These are phyloP conservation scores for Fomitopsis betulina DNA, from an alignment of 1,284 basidiomycete genomes.

Conservation along the genomic window DNA sequence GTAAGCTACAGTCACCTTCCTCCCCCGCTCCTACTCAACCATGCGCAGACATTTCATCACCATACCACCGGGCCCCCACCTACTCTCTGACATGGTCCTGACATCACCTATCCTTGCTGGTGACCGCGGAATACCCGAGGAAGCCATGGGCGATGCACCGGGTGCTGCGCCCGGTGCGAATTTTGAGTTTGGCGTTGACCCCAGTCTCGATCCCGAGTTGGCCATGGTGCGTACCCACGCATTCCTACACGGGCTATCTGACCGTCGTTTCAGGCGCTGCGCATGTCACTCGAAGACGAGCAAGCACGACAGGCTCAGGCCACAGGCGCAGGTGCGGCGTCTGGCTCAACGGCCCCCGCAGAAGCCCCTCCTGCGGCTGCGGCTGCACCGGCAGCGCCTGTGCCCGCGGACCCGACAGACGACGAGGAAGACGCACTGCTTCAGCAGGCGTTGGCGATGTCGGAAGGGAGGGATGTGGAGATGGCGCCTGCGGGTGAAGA, in stretches of 20 bases:
- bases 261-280: constrained; percentile 64
- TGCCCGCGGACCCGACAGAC: constrained; percentile 42
- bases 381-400: constrained; percentile 22
- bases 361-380: constrained; percentile 25
- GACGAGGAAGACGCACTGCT: constrained; percentile 61
- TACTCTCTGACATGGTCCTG: constrained; percentile 83
- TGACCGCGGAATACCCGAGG: constrained; percentile 73
- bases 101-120: constrained; percentile 81
- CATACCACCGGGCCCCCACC: constrained; percentile 73
- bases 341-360: constrained; percentile 8
- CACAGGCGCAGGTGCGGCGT: constrained; percentile 34
- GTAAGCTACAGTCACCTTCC: constrained; percentile 37
- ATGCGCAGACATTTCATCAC: constrained; percentile 71
- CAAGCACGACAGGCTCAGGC: constrained; percentile 87
- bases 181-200: constrained; percentile 92
- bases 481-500: constrained; percentile 39
- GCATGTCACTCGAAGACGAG: constrained; percentile 98
- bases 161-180: constrained; percentile 45
- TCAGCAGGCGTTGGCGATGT: constrained; percentile 59
- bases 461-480: constrained; percentile 43
- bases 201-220: constrained; percentile 92
- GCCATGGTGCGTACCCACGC: constrained; percentile 72
- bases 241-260: constrained; percentile 3
- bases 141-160: constrained; percentile 49
- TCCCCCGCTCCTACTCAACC: neutral